A percentile compares a stretch with the other conserved stretches of the same genome.
These are phyloP conservation scores for Rhododendron williamsianum DNA, from an alignment of 148 eudicot species.

Conservation along the genomic window DNA sequence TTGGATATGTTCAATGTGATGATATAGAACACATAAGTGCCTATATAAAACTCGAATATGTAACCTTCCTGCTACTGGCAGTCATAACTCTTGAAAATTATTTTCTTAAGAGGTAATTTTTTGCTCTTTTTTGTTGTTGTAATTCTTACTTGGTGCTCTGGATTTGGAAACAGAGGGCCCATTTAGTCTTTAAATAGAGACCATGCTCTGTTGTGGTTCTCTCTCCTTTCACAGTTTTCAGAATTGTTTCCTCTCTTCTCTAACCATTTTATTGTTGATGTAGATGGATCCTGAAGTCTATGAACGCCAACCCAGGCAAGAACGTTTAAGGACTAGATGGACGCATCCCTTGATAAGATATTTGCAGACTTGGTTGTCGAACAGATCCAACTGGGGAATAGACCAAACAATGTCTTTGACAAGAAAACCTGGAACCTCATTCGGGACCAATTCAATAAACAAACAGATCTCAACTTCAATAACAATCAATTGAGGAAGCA, in stretches of 20 bases:
- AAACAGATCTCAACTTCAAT: conserved; percentile 58
- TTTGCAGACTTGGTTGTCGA: conserved; percentile 77
- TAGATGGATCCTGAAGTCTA: conserved; percentile 54
- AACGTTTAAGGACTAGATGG: conserved; percentile 79
- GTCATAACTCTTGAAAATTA: not conserved
- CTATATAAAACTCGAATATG: not conserved
- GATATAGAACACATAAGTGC: not conserved
- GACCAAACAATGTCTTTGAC: conserved; percentile 67
- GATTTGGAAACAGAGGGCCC: not conserved
- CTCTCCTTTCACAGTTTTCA: not conserved
- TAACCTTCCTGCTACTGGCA: not conserved
- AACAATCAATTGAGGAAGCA: conserved; percentile 83
- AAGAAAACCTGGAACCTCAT: conserved; percentile 75
- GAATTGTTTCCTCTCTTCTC: not conserved
- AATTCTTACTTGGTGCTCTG: not conserved
- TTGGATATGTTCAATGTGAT: not conserved
- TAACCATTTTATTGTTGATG: not conserved
- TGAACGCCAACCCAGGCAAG: conserved; percentile 55
- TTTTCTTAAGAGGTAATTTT: not conserved
- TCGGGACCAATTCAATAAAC: conserved; percentile 60
- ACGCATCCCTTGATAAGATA: conserved; percentile 72
- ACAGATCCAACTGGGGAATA: conserved; percentile 66
- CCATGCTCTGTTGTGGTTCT: not conserved
- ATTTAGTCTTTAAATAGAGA: not conserved
- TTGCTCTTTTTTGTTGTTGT: not conserved